These are phyloP conservation scores for Tetrahymena thermophila DNA, from an alignment of 73 alveolate species.

Conservation along the genomic window DNA sequence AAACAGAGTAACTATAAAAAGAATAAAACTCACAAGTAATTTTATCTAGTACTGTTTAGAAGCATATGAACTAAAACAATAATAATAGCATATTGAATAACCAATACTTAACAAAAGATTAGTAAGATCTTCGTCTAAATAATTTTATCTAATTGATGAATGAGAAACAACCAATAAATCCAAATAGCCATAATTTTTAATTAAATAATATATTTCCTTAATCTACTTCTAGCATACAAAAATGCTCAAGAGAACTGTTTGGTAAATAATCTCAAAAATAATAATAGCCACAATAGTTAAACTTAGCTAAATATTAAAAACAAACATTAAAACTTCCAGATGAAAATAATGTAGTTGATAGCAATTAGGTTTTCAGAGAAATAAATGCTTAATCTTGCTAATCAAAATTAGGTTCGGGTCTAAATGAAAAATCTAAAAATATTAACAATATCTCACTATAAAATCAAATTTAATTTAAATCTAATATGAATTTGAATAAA, in stretches of 20 bases:
- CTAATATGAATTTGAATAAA: too few species aligned
- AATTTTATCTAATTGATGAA: not conserved
- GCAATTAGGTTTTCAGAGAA: not conserved
- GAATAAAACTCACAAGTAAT: not conserved
- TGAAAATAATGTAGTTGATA: not conserved
- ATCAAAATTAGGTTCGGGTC: not conserved
- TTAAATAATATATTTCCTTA: not conserved
- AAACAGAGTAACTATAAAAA: not conserved
- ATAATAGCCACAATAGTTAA: not conserved
- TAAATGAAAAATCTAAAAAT: not conserved
- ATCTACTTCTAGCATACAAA: not conserved
- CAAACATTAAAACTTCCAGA: not conserved
- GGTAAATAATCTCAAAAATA: not conserved
- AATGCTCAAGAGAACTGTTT: not conserved
- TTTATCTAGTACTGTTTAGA: not conserved
- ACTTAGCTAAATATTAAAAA: not conserved
- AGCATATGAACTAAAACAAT: not conserved
- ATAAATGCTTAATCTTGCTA: not conserved
- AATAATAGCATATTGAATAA: not conserved
- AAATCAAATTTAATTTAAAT: too few species aligned
- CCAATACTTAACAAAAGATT: not conserved
- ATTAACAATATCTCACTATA: not conserved
- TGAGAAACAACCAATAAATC: not conserved
- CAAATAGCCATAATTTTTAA: not conserved
- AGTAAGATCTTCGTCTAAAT: not conserved